Evolutionary conservation across 352 stramenopile species (phyloP), one percentile per base, ranked within the genome.

Genomic region (Phytophthora cryptogea): DNA sequence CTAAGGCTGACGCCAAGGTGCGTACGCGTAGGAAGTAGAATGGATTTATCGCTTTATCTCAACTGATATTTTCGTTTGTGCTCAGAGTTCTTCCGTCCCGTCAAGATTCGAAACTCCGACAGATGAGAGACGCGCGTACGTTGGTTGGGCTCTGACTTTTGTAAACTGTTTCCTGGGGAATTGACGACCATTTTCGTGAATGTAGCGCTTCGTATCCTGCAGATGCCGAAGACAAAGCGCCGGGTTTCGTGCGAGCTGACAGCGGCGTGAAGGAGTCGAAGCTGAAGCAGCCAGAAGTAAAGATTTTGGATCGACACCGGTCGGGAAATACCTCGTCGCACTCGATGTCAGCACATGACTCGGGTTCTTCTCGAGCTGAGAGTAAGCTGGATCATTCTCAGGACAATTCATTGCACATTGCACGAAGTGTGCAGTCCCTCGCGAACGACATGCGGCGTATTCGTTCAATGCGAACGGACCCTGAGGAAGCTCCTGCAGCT

Each of bases 381-480:
- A 79, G 64, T 54, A 89, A 88, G 54, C 54, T 66, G n/a, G 63
- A 52, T 1, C 37, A 53, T 8, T 33, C 42, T 11, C 23, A 31
- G 7, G 64, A 72, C 26, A 41, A 23, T 14, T 78, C 75, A 2
- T 51, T 90, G 8, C 78, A 89, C 49, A 80, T 81, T 55, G 76
- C 89, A 11, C 71, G 77, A n/a, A 94, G 82, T 26, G 84, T 94
- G 23, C 82, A 94, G 58, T 89, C 82, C 13, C 58, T 94, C 13
- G 84, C 84, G 17, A 89, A 90, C 62, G 84, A 94, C 48, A 92
- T 94, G 39, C 66, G 84, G 0, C 80, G 82, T 11, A 89, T 94
- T 39, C 70, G 82, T 26, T 94, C 84, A 1, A 69, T 86, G 54
- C 68, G 76, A 4, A 70, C 33, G 0, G 81, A 89, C 16, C 26